These are phyloP conservation scores for Candida pseudofarinosa DNA, from an alignment of 805 yeast genomes.

Conservation along the genomic window DNA sequence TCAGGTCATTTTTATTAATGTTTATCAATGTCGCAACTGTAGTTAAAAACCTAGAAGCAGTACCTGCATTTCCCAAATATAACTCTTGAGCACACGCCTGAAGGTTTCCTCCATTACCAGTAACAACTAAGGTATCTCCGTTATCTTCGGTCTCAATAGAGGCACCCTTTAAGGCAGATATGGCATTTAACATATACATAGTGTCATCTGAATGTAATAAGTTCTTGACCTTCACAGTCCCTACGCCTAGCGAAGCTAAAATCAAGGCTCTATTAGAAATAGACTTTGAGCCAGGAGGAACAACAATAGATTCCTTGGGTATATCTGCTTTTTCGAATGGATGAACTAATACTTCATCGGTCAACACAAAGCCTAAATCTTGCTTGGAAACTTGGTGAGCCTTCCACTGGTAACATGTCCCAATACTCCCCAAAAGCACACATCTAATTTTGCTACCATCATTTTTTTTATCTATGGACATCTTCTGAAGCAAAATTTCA, in stretches of 20 bases:
- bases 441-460: conserved; percentile 89
- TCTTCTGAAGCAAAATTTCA: conserved; percentile 67
- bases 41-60: conserved; percentile 92
- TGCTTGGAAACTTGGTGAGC: conserved; percentile 83
- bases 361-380: conserved; percentile 74
- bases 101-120: conserved; percentile 80
- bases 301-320: conserved; percentile 45
- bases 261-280: conserved; percentile 93
- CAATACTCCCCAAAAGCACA: conserved; percentile 79
- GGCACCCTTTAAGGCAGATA: conserved; percentile 76
- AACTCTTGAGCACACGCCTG: conserved; percentile 61
- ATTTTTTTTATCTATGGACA: conserved; percentile 96
- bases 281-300: conserved; percentile 97
- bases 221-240: conserved; percentile 78
- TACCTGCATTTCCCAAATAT: conserved; percentile 96
- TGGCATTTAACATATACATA: conserved; percentile 88
- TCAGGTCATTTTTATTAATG: conserved; percentile 23
- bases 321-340: conserved; percentile 41
- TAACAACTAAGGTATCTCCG: conserved; percentile 83
- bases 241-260: conserved; percentile 86
- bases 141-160: conserved; percentile 76
- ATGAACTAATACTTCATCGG: conserved; percentile 73
- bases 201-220: conserved; percentile 95
- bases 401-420: conserved; percentile 80
- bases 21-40: conserved; percentile 85